phyloP scores from a whole-genome alignment of 2,329 filamentous ascomycete species.

The Exophiala phaeomuriformis region DNA sequence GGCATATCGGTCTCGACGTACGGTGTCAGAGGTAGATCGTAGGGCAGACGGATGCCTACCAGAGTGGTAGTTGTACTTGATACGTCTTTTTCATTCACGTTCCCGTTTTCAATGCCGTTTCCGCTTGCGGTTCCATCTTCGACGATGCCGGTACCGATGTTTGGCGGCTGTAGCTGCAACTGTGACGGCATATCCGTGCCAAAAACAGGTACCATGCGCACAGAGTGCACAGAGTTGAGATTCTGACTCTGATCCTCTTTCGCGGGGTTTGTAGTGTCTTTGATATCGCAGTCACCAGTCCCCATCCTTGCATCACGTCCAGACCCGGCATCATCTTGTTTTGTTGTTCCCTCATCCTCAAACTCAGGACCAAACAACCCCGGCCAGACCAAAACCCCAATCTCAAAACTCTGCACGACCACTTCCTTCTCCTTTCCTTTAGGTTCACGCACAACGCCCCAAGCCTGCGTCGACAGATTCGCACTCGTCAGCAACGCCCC shows the following conservation, averaged over 20 bases:
- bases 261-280: too few relatives aligned
- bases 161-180: not conserved
- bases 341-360: slow-evolving; percentile 3
- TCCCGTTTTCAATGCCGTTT: not conserved
- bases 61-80: too few relatives aligned
- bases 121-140: too few relatives aligned
- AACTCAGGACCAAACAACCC: slow-evolving; percentile 43
- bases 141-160: not conserved
- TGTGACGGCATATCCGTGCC: slow-evolving; percentile 49
- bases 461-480: slow-evolving; percentile 84
- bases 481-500: slow-evolving; percentile 87
- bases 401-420: slow-evolving; percentile 72
- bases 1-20: slow-evolving; percentile 61
- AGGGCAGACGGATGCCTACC: slow-evolving; percentile 73
- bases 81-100: too few relatives aligned
- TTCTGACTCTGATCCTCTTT: too few relatives aligned
- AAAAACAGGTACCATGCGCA: slow-evolving; percentile 63
- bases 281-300: too few relatives aligned
- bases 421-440: slow-evolving; percentile 43
- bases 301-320: too few relatives aligned
- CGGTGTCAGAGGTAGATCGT: slow-evolving; percentile 63
- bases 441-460: slow-evolving; percentile 56
- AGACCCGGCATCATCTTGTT: not conserved
- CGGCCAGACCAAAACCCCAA: slow-evolving; percentile 79
- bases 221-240: slow-evolving; percentile 16